Evolutionary conservation across 257 asterid genomes (phyloP), one percentile per base, ranked within the genome.

Genomic region (Primulina eburnea): DNA sequence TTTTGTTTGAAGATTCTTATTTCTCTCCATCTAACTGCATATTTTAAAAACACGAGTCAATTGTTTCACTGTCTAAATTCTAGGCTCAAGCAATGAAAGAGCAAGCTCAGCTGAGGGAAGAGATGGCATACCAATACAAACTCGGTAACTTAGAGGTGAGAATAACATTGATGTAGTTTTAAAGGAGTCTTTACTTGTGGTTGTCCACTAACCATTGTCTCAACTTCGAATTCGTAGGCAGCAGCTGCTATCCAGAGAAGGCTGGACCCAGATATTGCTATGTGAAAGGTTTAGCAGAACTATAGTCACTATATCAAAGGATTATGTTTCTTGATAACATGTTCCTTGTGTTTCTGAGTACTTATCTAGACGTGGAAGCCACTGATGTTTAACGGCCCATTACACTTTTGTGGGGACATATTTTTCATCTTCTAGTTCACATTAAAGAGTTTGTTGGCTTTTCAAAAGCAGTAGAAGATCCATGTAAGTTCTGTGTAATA

Each of bases 61-160:
- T 26, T 28, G 37, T 69, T 74, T 35, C 58, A 21, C 60, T 53
- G 33, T 72, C 62, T 11, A 28, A 65, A 52, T 78, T 60, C 8
- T 71, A 92, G 98, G 99, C 96, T 35, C 96, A 93, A 85, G 97
- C 99, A 73, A 93, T 93, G 99, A 93, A 93, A 82, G 97, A 93
- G 77, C 99, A 90, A 79, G 92, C 99, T 80, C 99, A 70, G 64
- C 89, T 93, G 62, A 83, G 82, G 82, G 97, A 91, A 85, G 97
- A 94, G 87, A 94, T 94, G 99, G 96, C 57, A 2, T 17, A 14
- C 57, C 57, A 17, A 50, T 50, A 16, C 57, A 50, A 50, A 50
- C 8, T 50, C 5, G 57, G 57, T 1, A 50, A 50, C 57, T 5
- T 16, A 0, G 57, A 50, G 57, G 57, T 50, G 57, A 50, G 57